Evolutionary conservation across 2,329 filamentous ascomycete species (phyloP).

Genomic region (Paraphoma chrysanthemicola): DNA sequence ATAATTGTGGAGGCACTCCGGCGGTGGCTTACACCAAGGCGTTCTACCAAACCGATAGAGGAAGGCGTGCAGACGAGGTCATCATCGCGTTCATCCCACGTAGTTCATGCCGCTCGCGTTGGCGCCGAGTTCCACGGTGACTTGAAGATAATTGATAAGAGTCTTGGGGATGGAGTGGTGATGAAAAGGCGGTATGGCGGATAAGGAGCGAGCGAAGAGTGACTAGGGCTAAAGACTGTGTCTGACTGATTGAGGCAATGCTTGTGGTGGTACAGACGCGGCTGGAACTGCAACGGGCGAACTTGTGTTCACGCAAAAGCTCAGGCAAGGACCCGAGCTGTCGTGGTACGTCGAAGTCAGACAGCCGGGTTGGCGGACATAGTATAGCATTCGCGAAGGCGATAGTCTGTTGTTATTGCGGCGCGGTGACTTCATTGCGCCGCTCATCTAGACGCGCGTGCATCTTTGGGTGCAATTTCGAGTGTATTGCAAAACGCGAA

Average conservation of each 20-base stretch:
- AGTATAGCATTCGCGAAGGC: neutral
- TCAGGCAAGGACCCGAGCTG: neutral
- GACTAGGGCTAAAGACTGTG: slow-evolving; percentile 1
- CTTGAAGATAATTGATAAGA: neutral
- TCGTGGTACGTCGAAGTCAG: neutral
- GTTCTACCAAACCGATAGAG: slow-evolving; percentile 12
- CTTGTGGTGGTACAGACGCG: slow-evolving; percentile 17
- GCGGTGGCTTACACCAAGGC: slow-evolving; percentile 20
- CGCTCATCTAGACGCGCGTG: slow-evolving; percentile 8
- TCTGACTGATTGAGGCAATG: slow-evolving; percentile 13
- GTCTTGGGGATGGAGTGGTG: neutral
- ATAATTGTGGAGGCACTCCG: neutral
- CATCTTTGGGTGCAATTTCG: neutral
- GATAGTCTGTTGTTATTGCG: slow-evolving; percentile 3
- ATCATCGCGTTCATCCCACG: slow-evolving; percentile 1
- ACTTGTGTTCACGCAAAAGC: slow-evolving; percentile 16
- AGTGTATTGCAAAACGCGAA: neutral
- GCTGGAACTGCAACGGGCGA: slow-evolving; percentile 8
- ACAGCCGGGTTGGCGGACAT: neutral
- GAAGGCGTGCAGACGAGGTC: slow-evolving; percentile 13
- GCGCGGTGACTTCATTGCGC: slow-evolving; percentile 4
- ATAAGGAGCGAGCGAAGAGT: neutral
- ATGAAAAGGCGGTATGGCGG: neutral
- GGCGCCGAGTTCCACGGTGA: neutral
- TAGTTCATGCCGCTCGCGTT: neutral